Base-by-base conservation (phyloP, 208 protist species). In the Naegleria fowleri region DNA sequence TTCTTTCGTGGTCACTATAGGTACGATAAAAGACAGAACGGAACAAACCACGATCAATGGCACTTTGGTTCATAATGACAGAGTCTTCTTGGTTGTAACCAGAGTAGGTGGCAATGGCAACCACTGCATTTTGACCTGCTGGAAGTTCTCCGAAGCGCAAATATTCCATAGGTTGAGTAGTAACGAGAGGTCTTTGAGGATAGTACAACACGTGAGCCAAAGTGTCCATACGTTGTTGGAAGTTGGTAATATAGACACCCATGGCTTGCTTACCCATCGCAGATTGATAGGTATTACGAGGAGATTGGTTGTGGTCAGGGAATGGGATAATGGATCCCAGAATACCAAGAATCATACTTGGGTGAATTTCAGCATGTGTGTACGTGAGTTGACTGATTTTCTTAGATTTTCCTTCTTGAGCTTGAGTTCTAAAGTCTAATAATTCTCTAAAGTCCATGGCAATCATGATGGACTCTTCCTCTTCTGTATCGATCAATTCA, bases 11-110 rank as follows among this genome's bases (percentile, higher is more conserved):
- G 40, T 98, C 97, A 88, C 95, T 96, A 92, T 99, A 99, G 36
- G 94, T 95, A 67, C 96, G 94, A 93, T 95, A 98, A 92, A 97
- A 98, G 55, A 96, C 93, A 36, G 95, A 97, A 13, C 96, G 92
- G 91, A 97, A 97, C 83, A 95, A 95, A 25, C 94, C 98, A 40
- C 98, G 92, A 91, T 99, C 98, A 84, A 99, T 97, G 0, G 98
- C 87, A 40, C 96, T 97, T 79, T 98, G 95, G 92, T 97, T 99
- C 92, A 99, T 95, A 91, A 99, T 98, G 29, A 99, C 90, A 36
- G 98, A 99, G 93, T 99, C 98, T 93, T 99, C 98, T 93, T 99
- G 98, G 94, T 99, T 99, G 94, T 99, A 99, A 39, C 98, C 98
- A 59, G 96, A 97, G 95, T 99, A 99, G 93, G 95, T 98, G 7